These are phyloP conservation scores for Lactarius indigo DNA, from an alignment of 768 basidiomycete species.

Conservation along the genomic window DNA sequence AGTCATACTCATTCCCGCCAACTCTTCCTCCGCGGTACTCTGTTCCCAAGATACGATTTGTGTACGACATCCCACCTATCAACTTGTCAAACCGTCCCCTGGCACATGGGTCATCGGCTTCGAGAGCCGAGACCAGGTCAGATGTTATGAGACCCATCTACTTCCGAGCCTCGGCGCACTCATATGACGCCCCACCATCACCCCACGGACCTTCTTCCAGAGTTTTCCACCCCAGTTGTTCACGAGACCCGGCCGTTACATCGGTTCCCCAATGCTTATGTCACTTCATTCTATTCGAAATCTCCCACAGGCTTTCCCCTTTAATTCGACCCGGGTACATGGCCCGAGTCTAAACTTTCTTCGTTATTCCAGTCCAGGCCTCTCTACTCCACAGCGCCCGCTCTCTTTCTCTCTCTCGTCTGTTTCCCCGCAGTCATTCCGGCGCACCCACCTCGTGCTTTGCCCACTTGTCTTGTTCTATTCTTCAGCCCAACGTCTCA, in stretches of 20 bases:
- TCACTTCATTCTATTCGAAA: constrained; percentile 20
- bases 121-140: constrained; percentile 19
- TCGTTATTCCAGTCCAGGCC: constrained; percentile 12
- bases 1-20: background rate
- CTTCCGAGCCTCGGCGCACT: constrained; percentile 18
- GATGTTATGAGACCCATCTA: constrained; percentile 16
- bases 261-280: constrained; percentile 15
- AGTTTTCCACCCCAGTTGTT: constrained; percentile 17
- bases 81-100: constrained; percentile 7
- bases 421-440: constrained; percentile 24
- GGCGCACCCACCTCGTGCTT: background rate
- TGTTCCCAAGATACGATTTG: background rate
- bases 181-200: constrained; percentile 26
- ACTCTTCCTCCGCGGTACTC: background rate
- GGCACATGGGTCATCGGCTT: constrained; percentile 17
- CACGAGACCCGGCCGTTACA: constrained; percentile 17
- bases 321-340: constrained; percentile 9
- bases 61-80: background rate
- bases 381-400: background rate
- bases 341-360: constrained; percentile 25
- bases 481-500: background rate
- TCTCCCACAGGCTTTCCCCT: constrained; percentile 5
- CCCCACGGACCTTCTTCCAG: constrained; percentile 10
- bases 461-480: background rate
- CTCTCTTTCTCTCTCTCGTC: constrained; percentile 4